Percentiles rank a stretch among this genome's conserved stretches.
Conservation (phyloP, 2,329 filamentous ascomycete species). For the Colletotrichum endophyticum region DNA sequence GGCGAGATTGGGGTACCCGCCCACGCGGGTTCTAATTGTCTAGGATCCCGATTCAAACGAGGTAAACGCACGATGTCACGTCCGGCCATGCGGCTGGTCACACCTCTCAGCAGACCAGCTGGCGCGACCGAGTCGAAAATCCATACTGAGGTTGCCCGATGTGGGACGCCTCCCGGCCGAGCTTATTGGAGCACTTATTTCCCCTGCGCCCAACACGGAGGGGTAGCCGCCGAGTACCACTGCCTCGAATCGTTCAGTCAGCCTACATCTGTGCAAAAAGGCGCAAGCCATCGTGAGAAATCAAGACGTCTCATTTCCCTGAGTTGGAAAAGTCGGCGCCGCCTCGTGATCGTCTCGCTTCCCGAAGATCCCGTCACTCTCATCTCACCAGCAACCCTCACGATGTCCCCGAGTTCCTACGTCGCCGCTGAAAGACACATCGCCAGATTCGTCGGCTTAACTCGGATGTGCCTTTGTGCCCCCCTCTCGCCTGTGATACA, state of each 20-base stretch:
- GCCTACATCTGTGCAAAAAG: background rate
- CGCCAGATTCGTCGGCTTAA: background rate
- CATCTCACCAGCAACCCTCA: background rate
- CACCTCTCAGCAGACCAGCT: background rate
- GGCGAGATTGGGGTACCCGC: background rate
- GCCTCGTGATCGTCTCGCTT: constrained; percentile 9
- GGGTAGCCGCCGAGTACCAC: constrained; percentile 14
- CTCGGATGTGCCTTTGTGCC: background rate
- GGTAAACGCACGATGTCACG: constrained; percentile 7
- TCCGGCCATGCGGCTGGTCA: constrained; percentile 12
- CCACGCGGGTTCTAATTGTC: background rate
- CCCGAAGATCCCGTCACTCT: constrained; percentile 19
- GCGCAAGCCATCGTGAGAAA: background rate
- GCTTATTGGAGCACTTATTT: constrained; percentile 18
- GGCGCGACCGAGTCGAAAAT: background rate
- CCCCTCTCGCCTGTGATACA: background rate
- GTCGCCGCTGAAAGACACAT: background rate
- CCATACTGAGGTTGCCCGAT: background rate
- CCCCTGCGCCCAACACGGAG: constrained; percentile 9
- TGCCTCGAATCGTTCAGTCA: constrained; percentile 4
- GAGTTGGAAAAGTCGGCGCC: background rate
- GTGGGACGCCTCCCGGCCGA: background rate
- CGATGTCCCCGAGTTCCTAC: background rate
- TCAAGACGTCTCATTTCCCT: background rate
- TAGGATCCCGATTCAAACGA: background rate